Base-by-base conservation (phyloP, 208 protist species). In the Crithidia expoeki region DNA sequence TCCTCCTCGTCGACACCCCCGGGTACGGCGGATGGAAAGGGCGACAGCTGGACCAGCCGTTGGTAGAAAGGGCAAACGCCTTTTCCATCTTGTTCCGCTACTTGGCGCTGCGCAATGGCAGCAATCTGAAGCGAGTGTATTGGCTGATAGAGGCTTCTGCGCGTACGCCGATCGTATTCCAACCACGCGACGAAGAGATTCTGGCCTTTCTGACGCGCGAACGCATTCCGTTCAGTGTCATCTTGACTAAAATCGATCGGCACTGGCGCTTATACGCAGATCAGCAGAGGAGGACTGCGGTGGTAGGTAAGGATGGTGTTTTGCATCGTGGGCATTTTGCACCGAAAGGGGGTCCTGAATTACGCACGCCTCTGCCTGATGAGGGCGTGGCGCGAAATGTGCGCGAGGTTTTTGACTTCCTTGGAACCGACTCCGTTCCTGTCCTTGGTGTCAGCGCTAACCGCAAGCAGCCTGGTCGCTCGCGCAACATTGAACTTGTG, bases 11-110 rank as follows among this genome's bases (percentile, higher is more conserved):
- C 7, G 93, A 95, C 66, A 94, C 90, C 3, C 93, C 93, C 52
- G 90, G 93, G 25, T 97, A 97, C 72, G 93, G 93, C 36, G 85
- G 84, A 11, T 97, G 93, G 90, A 72, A 69, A 52, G 78, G 88
- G 4, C 80, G 86, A 4, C 19, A 80, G 11, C 44, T 88, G 19
- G 66, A 53, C 11, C 74, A 89, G 70, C 70, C 58, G 7, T 30
- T 80, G 4, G 70, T 70, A 33, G 76, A 83, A 56, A 67, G 85
- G 27, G 93, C 89, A 23, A 85, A 83, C 38, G 90, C 90, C 27
- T 94, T 95, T 75, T 70, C 85, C 27, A 89, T 93, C 60, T 69
- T 95, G 11, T 94, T 94, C 55, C 89, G 87, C 60, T 97, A 97
- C 66, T 66, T 97, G 12, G 81, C 93, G 1, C 77, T 95, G 23